Conservation (phyloP, 176 grass and related monocot species). For the Oryza nivara region DNA sequence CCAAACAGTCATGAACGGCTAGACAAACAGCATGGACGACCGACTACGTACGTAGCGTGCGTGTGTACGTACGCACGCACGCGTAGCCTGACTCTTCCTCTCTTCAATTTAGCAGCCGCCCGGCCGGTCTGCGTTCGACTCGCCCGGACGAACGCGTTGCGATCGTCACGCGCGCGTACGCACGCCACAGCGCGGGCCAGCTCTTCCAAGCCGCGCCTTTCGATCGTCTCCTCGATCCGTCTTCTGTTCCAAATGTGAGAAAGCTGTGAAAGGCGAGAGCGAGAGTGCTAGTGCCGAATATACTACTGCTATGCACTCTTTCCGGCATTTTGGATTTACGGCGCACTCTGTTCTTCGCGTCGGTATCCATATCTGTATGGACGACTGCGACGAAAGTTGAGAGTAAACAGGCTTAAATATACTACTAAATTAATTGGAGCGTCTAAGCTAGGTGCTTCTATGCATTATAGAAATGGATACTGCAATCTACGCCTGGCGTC, state of each 20-base stretch:
- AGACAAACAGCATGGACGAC: not conserved
- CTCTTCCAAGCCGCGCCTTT: no score
- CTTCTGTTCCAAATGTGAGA: not conserved
- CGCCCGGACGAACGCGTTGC: not conserved
- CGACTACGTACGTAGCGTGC: not conserved
- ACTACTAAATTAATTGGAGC: not conserved
- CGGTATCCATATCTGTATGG: not conserved
- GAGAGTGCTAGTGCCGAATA: not conserved
- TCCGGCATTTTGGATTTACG: constrained; percentile 9
- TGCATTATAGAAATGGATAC: not conserved
- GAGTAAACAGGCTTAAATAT: not conserved
- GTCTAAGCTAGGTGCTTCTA: not conserved
- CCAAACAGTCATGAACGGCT: not conserved
- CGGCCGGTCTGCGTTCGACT: no score
- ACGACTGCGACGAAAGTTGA: not conserved
- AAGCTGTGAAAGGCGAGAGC: not conserved
- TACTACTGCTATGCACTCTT: not conserved
- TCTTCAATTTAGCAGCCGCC: not conserved
- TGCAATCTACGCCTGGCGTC: not conserved
- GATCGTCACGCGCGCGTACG: not conserved
- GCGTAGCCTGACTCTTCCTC: no score
- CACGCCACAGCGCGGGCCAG: not conserved
- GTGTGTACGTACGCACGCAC: no score
- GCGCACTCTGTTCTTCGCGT: not conserved
- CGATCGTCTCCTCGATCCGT: no score